A percentile compares a stretch with the other conserved stretches of the same genome.
These are phyloP conservation scores for Fusarium luffae DNA, from an alignment of 2,329 filamentous ascomycete species.

Conservation along the genomic window DNA sequence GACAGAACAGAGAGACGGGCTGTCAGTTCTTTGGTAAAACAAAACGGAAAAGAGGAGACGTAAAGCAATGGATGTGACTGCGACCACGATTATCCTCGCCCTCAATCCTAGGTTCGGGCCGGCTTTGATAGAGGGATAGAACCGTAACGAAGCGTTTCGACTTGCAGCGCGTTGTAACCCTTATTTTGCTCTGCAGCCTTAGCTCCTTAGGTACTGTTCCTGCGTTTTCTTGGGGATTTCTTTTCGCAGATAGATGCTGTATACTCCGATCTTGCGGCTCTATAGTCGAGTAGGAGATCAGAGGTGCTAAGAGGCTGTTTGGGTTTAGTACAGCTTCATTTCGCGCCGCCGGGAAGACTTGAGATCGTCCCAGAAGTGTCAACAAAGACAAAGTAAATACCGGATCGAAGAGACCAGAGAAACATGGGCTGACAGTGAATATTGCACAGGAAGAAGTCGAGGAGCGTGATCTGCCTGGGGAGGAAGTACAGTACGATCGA, in stretches of 20 bases:
- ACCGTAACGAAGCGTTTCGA: constrained; percentile 26
- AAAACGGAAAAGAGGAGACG: background rate
- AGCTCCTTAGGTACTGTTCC: background rate
- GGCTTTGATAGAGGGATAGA: constrained; percentile 12
- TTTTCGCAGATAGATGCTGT: constrained; percentile 9
- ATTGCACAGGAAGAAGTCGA: background rate
- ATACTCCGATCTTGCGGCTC: background rate
- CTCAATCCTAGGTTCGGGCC: constrained; percentile 3
- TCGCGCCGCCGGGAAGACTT: background rate
- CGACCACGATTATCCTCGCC: constrained; percentile 4
- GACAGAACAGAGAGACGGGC: background rate
- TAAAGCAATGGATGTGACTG: background rate
- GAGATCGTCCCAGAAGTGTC: background rate
- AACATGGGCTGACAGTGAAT: background rate
- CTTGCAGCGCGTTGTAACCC: background rate
- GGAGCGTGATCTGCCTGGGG: background rate
- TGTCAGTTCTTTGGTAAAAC: background rate
- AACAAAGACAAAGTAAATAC: background rate
- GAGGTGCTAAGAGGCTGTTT: background rate
- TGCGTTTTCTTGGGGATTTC: background rate
- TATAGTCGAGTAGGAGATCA: background rate
- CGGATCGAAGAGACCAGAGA: background rate
- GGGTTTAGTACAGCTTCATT: background rate
- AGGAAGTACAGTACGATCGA: constrained; percentile 9
- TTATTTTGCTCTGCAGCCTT: background rate